Evolutionary conservation across 1,139 yeast species (phyloP), one percentile per base, ranked within the genome.

Genomic region (Tardiomyces depauwii): DNA sequence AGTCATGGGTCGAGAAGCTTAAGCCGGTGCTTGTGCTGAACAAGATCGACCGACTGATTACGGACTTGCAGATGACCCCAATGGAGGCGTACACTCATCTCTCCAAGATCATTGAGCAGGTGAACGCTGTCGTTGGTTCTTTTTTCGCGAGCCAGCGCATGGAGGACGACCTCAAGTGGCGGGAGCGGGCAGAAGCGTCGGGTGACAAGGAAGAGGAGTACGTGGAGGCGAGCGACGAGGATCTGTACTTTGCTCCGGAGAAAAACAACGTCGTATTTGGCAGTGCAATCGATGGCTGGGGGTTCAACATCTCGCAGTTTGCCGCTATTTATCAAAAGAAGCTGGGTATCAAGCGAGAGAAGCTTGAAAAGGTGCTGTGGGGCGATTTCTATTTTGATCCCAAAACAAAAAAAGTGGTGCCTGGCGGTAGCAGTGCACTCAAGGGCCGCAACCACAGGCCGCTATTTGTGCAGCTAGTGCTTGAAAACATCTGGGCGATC

Each of bases 281-380:
- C 0, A 82, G 95, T 40, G 98, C 98, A 0, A 72, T 84, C 21
- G 98, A 91, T 64, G 97, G 97, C 3, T 93, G 98, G 98, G 98
- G 97, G 0, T 93, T 93, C 64, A 84, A 88, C 44, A 72, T 93
- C 39, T 78, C 85, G 49, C 95, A 93, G 50, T 84, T 91, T 66
- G 86, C 96, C 5, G 80, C 84, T 49, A 79, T 93, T 39, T 87
- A 87, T 60, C 93, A 83, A 66, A 77, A 79, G 39, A 88, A 87
- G 58, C 69, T 91, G 36, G 96, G 96, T 0, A 83, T 91, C 55
- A 84, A 87, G 51, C 80, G 88, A 50, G 76, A 77, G 32, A 87
- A 79, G 47, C 72, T 93, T 42, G 80, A 83, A 50, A 85, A 85
- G 58, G 88, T 91, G n/a, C 69, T 93, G 2, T 93, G 98, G 98